A percentile compares a stretch with the other conserved stretches of the same genome.
Conservation (phyloP, 1,139 yeast genomes). For the Diutina scorzettiae region DNA sequence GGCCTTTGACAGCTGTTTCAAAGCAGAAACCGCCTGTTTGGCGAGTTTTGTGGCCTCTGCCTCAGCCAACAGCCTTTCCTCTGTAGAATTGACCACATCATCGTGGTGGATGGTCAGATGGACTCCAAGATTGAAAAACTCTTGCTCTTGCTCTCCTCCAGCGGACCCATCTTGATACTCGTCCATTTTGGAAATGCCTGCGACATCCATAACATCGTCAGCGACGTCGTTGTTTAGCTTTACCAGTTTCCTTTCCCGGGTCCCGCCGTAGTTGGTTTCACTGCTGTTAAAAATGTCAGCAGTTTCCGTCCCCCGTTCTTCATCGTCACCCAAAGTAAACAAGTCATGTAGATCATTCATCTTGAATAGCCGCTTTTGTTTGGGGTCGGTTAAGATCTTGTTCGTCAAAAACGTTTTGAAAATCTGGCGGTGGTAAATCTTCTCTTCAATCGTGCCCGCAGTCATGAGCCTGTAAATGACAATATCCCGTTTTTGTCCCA, state of each 20-base stretch:
- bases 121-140: neutral
- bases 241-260: slow-evolving; percentile 15
- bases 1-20: slow-evolving; percentile 10
- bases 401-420: slow-evolving; percentile 91
- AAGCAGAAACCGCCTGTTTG: slow-evolving; percentile 1
- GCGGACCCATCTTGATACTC: neutral
- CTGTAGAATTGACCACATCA: neutral
- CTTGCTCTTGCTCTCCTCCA: neutral
- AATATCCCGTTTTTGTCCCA: slow-evolving; percentile 93
- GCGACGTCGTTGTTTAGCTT: slow-evolving; percentile 16
- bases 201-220: slow-evolving; percentile 1
- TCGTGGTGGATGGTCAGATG: slow-evolving; percentile 2
- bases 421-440: slow-evolving; percentile 91
- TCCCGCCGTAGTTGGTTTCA: slow-evolving; percentile 27
- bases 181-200: neutral
- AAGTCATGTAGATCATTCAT: slow-evolving; percentile 85
- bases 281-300: slow-evolving; percentile 51
- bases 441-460: slow-evolving; percentile 93
- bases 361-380: slow-evolving; percentile 85
- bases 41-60: slow-evolving; percentile 2
- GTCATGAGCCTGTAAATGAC: slow-evolving; percentile 85
- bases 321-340: slow-evolving; percentile 69
- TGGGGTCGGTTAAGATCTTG: slow-evolving; percentile 90
- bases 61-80: neutral
- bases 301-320: slow-evolving; percentile 54